phyloP scores from a whole-genome alignment of 192 early-diverging fungal genomes.

The Podila epicladia region DNA sequence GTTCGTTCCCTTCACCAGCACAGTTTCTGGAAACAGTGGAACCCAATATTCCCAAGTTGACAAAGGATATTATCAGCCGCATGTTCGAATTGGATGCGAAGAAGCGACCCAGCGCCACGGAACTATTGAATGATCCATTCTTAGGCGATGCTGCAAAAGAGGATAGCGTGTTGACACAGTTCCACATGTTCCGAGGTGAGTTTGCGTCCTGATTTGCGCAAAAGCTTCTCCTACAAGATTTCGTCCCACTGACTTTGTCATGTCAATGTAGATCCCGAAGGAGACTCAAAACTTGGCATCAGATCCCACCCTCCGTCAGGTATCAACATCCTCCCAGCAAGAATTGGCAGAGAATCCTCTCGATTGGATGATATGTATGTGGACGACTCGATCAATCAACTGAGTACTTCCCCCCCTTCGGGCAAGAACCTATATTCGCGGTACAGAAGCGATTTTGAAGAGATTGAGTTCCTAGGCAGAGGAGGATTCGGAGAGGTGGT shows the following conservation, averaged over 20 bases:
- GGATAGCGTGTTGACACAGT: constrained; percentile 47
- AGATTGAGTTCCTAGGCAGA: constrained; percentile 78
- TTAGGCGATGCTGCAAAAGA: constrained; percentile 59
- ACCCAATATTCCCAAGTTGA: constrained; percentile 56
- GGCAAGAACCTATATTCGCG: constrained; percentile 61
- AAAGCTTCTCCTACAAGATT: too few species aligned
- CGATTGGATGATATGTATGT: constrained; percentile 43
- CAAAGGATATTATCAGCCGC: constrained; percentile 59
- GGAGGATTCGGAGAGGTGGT: constrained; percentile 96
- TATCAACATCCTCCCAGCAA: constrained; percentile 28
- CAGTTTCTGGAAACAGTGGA: constrained; percentile 59
- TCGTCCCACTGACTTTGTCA: neutral
- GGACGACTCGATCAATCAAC: constrained; percentile 43
- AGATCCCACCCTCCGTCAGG: constrained; percentile 21
- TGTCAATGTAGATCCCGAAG: constrained; percentile 14
- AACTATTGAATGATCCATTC: constrained; percentile 77
- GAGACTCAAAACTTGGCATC: constrained; percentile 25
- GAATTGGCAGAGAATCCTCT: constrained; percentile 28
- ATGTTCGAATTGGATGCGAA: constrained; percentile 77
- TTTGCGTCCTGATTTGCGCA: constrained; percentile 23
- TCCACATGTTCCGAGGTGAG: constrained; percentile 54
- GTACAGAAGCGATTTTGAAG: constrained; percentile 81
- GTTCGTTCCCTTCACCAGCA: constrained; percentile 59
- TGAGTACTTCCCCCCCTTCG: constrained; percentile 39
- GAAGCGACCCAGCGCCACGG: constrained; percentile 78